These are phyloP conservation scores for Alloteropsis semialata DNA, from an alignment of 176 grass and related monocot species.

Conservation along the genomic window DNA sequence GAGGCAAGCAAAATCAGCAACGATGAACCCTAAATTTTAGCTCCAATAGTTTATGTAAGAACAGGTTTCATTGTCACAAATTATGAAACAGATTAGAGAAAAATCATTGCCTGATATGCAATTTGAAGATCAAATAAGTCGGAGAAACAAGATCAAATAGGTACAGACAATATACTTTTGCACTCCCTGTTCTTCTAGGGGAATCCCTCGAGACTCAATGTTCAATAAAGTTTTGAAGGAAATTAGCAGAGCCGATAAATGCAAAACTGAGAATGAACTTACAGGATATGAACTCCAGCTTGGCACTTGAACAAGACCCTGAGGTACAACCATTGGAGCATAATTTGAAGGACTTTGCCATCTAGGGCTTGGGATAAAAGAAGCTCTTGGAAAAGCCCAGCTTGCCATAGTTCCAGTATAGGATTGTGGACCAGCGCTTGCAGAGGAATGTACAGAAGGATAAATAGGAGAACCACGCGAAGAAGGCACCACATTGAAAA, in stretches of 20 bases:
- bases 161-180: not conserved
- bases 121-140: too few species aligned
- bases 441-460: conserved; percentile 85
- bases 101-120: not conserved
- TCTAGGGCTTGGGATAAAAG: conserved; percentile 90
- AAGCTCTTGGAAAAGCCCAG: conserved; percentile 83
- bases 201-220: not conserved
- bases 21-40: conserved; percentile 22
- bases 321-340: conserved; percentile 83
- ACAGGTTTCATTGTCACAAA: conserved; percentile 12
- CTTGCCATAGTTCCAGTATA: conserved; percentile 70
- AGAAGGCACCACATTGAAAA: conserved; percentile 63
- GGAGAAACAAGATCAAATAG: conserved; percentile 16
- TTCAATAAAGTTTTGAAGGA: not conserved
- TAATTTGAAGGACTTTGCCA: conserved; percentile 96
- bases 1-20: conserved; percentile 27
- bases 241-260: not conserved
- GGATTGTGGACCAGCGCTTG: conserved; percentile 54
- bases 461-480: conserved; percentile 75
- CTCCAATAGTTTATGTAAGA: not conserved
- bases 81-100: conserved; percentile 8
- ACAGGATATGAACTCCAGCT: conserved; percentile 89
- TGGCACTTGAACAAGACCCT: conserved; percentile 87
- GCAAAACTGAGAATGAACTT: conserved; percentile 29
- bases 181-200: not conserved